Base-by-base conservation (phyloP, 352 stramenopile genomes). In the Phytophthora tentaculata region DNA sequence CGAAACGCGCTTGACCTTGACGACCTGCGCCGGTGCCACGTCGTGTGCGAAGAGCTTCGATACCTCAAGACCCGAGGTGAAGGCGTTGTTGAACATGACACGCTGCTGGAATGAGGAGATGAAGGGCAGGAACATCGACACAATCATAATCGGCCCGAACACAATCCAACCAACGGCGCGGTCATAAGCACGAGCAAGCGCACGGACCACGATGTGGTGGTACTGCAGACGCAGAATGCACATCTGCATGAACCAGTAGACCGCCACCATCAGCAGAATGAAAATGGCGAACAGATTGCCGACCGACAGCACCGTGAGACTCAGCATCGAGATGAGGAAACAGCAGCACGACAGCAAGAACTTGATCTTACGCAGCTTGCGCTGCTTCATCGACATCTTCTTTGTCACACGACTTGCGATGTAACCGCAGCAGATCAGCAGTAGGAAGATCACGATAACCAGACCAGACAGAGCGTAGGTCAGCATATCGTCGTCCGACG, bases 21-120 rank as follows among this genome's bases (percentile, higher is more conserved):
- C 84, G 19, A 93, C 82, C 64, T 92, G 85, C 23, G 82, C 73
- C 20, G 86, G 84, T 2, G 86, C 86, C 59, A 92, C 88, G 35
- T 96, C 88, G 76, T 96, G 86, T 19, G 88, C 79, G 63, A 96
- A 95, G 29, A 96, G 85, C 77, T 95, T 96, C 61, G 88, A 95
- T 52, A 96, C 88, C 62, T 96, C 88, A 8, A 96, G 70, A 29
- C 88, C 88, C 13, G 88, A 94, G 51, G 86, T 96, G 69, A 96
- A 96, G 23, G 88, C 88, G 63, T 91, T 94, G 79, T 96, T 96
- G 68, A 96, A 96, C 88, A 96, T 96, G 56, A 96, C 84, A 56
- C 88, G 86, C 74, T 96, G 86, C 77, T 96, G 88, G 81, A 95
- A 96, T 10, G 77, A 83, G 19, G 85, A 83, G 65, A 96, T 88